Evolutionary conservation across 495 filamentous ascomycete species (phyloP).

Genomic region (Neurospora discreta): DNA sequence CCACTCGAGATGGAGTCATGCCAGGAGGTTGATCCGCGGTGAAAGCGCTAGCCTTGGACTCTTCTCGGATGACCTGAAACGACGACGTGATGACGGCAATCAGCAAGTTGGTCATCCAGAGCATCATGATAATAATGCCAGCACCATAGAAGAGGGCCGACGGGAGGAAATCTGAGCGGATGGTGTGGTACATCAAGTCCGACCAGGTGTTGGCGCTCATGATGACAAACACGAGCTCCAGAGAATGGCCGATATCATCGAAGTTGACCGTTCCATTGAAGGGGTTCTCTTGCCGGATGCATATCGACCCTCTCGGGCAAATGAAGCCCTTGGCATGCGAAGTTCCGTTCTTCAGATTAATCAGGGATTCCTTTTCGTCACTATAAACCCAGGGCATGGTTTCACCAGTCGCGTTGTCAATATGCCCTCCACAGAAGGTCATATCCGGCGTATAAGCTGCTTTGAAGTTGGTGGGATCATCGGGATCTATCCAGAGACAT

Average conservation of each 20-base stretch:
- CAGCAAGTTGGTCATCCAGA: slow-evolving; percentile 94
- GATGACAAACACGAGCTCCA: slow-evolving; percentile 95
- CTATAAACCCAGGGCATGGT: slow-evolving; percentile 53
- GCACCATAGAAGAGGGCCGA: slow-evolving; percentile 75
- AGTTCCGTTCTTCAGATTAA: slow-evolving; percentile 18
- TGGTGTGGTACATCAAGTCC: slow-evolving; percentile 86
- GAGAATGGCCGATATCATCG: slow-evolving; percentile 82
- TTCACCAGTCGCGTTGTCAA: slow-evolving; percentile 46
- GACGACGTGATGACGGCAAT: slow-evolving; percentile 98
- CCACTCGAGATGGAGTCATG: not conserved
- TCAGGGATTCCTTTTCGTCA: not conserved
- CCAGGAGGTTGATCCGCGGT: slow-evolving; percentile 51
- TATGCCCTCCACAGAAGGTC: slow-evolving; percentile 79
- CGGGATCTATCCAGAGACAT: slow-evolving; percentile 74
- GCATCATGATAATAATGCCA: slow-evolving; percentile 82
- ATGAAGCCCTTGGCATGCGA: slow-evolving; percentile 72
- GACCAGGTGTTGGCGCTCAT: slow-evolving; percentile 98
- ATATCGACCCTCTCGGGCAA: slow-evolving; percentile 72
- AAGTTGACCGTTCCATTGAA: slow-evolving; percentile 85
- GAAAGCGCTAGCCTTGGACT: slow-evolving; percentile 89
- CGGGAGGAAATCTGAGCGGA: slow-evolving; percentile 80
- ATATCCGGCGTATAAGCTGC: slow-evolving; percentile 43
- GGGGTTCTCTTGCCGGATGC: slow-evolving; percentile 68
- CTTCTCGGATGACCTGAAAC: slow-evolving; percentile 96
- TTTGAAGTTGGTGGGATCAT: slow-evolving; percentile 30